Evolutionary conservation across 176 grass and related monocot genomes (phyloP).

Genomic region (Aegilops longissima): DNA sequence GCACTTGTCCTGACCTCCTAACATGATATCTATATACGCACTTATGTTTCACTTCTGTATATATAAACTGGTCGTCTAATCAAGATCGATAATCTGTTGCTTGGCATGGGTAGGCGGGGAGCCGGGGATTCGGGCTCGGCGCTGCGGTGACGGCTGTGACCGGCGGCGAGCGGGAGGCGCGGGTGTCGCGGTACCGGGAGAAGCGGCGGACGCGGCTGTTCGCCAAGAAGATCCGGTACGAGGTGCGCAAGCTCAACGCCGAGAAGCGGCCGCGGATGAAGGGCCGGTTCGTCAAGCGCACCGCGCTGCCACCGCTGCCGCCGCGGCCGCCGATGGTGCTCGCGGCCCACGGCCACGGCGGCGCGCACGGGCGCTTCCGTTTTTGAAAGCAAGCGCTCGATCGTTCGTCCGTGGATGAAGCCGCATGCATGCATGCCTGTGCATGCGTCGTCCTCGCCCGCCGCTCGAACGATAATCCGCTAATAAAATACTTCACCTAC

Average conservation of each 20-base stretch:
- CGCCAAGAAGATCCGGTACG: conserved; percentile 98
- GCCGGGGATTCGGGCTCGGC: conserved; percentile 17
- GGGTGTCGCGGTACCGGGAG: conserved; percentile 91
- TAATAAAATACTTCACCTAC: conserved; percentile 14
- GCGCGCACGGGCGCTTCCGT: conserved; percentile 42
- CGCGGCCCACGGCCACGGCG: conserved; percentile 11
- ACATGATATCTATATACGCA: neutral
- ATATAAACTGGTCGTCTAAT: neutral
- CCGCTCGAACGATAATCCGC: neutral
- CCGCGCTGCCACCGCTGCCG: conserved; percentile 35
- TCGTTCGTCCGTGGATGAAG: neutral
- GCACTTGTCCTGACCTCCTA: neutral
- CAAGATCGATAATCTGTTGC: neutral
- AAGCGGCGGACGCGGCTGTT: conserved; percentile 94
- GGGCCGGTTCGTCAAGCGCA: conserved; percentile 91
- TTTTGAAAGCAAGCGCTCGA: conserved; percentile 46
- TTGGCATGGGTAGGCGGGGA: conserved; percentile 7
- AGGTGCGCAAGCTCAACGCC: conserved; percentile 98
- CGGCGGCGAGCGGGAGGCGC: conserved; percentile 74
- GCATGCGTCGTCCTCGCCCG: neutral
- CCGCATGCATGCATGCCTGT: neutral
- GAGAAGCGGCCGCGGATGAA: conserved; percentile 99
- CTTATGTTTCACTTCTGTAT: neutral
- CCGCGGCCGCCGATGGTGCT: conserved; percentile 33
- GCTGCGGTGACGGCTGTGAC: conserved; percentile 39